Conservation (phyloP, 1,139 yeast genomes). For the Eremothecium cymbalariae region DNA sequence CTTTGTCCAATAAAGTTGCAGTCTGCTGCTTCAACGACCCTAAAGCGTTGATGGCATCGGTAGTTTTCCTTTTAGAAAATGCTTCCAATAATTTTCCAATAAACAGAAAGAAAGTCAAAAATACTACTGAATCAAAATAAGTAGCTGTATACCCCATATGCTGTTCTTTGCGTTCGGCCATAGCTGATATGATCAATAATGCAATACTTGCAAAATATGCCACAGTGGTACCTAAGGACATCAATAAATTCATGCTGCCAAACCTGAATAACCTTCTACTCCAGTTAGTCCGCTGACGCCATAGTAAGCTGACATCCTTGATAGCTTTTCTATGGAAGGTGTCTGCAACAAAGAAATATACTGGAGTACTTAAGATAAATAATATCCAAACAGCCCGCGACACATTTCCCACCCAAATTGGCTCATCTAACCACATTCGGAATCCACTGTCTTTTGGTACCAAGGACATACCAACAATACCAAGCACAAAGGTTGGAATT, state of each 20-base stretch:
- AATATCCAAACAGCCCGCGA: conserved; percentile 60
- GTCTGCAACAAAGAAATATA: conserved; percentile 67
- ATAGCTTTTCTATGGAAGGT: conserved; percentile 61
- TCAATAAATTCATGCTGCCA: conserved; percentile 70
- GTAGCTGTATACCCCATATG: conserved; percentile 49
- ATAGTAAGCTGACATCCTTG: conserved; percentile 48
- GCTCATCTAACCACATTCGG: conserved; percentile 49
- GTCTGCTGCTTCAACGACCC: conserved; percentile 43
- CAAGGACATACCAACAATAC: conserved; percentile 60
- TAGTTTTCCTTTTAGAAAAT: conserved; percentile 56
- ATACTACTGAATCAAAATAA: conserved; percentile 72
- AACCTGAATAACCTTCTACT: conserved; percentile 51
- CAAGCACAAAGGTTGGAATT: conserved; percentile 62
- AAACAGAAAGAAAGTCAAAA: conserved; percentile 59
- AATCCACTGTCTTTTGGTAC: conserved; percentile 39
- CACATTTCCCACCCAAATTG: conserved; percentile 58
- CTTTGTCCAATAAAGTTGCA: conserved; percentile 42
- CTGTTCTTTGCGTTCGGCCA: conserved; percentile 23
- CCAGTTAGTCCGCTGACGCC: conserved; percentile 52
- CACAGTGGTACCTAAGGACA: conserved; percentile 65
- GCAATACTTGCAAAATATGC: conserved; percentile 64
- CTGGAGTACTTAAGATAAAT: conserved; percentile 60
- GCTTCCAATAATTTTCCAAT: conserved; percentile 65
- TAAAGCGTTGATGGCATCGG: conserved; percentile 53
- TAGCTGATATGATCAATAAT: conserved; percentile 44